Conservation (phyloP, 2,329 filamentous ascomycete species). For the Coniosporium tulheliwenetii region DNA sequence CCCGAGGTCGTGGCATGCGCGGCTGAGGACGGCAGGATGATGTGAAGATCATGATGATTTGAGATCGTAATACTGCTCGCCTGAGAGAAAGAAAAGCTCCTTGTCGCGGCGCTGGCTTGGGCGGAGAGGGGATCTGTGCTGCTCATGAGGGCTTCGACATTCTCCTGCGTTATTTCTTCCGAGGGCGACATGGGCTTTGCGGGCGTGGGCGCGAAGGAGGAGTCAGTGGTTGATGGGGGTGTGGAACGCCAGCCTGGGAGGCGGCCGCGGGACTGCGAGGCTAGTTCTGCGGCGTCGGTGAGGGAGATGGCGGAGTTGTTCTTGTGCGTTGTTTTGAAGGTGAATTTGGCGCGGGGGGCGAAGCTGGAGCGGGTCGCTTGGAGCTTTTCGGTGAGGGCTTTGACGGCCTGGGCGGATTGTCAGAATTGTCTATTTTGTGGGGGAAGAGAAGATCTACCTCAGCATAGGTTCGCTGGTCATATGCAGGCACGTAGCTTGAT, state of each 20-base stretch:
- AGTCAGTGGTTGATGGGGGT: constrained; percentile 18
- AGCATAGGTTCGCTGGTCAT: constrained; percentile 77
- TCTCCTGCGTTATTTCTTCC: constrained; percentile 6
- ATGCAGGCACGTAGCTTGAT: constrained; percentile 65
- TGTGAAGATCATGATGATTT: constrained; percentile 52
- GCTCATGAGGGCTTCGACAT: constrained; percentile 8
- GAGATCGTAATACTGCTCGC: constrained; percentile 47
- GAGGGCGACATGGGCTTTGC: constrained; percentile 8
- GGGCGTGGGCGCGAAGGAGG: constrained; percentile 25
- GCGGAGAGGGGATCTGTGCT: neutral
- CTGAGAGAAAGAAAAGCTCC: constrained; percentile 40
- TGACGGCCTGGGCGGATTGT: constrained; percentile 45
- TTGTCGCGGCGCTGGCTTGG: constrained; percentile 9
- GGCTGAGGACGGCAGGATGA: constrained; percentile 59
- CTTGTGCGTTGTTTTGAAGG: constrained; percentile 52
- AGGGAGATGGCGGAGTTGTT: constrained; percentile 39
- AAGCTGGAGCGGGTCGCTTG: constrained; percentile 52
- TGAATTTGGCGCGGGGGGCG: constrained; percentile 65
- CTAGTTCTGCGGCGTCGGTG: constrained; percentile 39
- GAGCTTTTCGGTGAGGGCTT: constrained; percentile 63
- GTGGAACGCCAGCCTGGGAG: constrained; percentile 26
- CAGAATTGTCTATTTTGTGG: neutral
- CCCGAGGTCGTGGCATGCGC: constrained; percentile 58
- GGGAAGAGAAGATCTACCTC: constrained; percentile 37
- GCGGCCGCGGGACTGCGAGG: constrained; percentile 28